Conservation (phyloP, 2,329 filamentous ascomycete genomes). For the Fusarium cicatricum region DNA sequence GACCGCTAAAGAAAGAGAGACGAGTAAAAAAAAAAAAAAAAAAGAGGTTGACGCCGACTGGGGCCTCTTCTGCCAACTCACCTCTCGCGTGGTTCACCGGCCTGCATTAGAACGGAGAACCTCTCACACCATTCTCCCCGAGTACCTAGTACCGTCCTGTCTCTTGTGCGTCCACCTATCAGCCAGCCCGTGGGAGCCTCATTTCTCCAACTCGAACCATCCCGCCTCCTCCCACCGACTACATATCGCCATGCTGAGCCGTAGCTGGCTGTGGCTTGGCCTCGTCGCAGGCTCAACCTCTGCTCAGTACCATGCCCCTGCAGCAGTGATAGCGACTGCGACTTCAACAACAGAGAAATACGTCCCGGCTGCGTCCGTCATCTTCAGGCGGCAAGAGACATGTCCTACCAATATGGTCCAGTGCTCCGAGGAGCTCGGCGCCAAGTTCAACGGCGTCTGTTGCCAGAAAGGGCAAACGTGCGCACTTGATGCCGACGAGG, state of each 20-base stretch:
- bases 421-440: constrained; percentile 57
- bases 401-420: constrained; percentile 61
- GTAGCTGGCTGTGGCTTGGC: constrained; percentile 33
- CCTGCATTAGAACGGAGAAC: constrained; percentile 24
- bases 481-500: constrained; percentile 56
- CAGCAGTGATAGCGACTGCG: constrained; percentile 21
- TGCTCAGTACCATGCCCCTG: constrained; percentile 29
- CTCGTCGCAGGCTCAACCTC: constrained; percentile 30
- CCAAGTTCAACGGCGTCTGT: constrained; percentile 58
- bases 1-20: constrained; percentile 17
- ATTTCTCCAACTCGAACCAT: constrained; percentile 8
- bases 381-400: constrained; percentile 42
- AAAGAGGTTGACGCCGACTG: constrained; percentile 2
- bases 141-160: constrained; percentile 3
- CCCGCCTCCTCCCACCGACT: background rate
- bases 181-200: constrained; percentile 6
- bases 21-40: constrained; percentile 8
- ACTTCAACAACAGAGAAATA: constrained; percentile 30
- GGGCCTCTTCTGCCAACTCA: constrained; percentile 8
- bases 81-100: constrained; percentile 20
- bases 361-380: constrained; percentile 30
- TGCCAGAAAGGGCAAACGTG: constrained; percentile 61
- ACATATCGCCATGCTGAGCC: constrained; percentile 36
- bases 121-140: constrained; percentile 2
- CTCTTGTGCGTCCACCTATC: background rate